Evolutionary conservation across 164 flowering plant genomes (phyloP).

Genomic region (Berberis thunbergii): DNA sequence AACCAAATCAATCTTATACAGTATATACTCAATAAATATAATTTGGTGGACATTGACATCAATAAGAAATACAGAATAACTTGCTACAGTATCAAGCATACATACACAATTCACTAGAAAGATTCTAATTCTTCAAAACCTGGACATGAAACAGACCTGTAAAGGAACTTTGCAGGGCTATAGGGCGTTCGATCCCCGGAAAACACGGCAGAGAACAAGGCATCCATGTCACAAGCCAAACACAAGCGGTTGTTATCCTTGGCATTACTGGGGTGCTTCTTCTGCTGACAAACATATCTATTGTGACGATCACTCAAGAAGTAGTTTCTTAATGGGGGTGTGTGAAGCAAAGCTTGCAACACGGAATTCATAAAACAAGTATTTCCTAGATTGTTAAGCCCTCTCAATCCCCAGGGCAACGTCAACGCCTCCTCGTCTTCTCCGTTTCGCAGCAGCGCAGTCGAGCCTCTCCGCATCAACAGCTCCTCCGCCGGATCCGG

Average conservation of each 20-base stretch:
- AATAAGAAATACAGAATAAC: too few species aligned
- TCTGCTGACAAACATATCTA: slow-evolving; percentile 49
- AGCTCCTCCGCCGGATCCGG: slow-evolving; percentile 47
- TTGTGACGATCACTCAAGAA: slow-evolving; percentile 83
- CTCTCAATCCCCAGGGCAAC: slow-evolving; percentile 64
- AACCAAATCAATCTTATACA: background rate
- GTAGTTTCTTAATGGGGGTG: slow-evolving; percentile 80
- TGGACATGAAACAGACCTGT: slow-evolving; percentile 41
- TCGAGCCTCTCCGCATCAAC: slow-evolving; percentile 32
- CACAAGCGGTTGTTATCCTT: slow-evolving; percentile 25
- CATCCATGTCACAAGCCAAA: slow-evolving; percentile 80
- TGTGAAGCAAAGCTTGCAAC: slow-evolving; percentile 80
- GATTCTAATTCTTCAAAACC: background rate
- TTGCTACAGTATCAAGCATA: background rate
- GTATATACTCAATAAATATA: too few species aligned
- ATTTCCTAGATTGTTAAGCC: slow-evolving; percentile 76
- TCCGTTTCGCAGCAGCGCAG: slow-evolving; percentile 23
- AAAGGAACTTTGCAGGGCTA: slow-evolving; percentile 77
- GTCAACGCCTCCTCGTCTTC: slow-evolving; percentile 8
- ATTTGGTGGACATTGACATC: too few species aligned
- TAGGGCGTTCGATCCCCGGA: slow-evolving; percentile 69
- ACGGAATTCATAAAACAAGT: slow-evolving; percentile 97
- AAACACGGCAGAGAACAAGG: slow-evolving; percentile 62
- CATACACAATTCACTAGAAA: background rate
- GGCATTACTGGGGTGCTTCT: slow-evolving; percentile 12